Conservation (phyloP, 202 grass and related monocot species). For the Musa balbisiana region DNA sequence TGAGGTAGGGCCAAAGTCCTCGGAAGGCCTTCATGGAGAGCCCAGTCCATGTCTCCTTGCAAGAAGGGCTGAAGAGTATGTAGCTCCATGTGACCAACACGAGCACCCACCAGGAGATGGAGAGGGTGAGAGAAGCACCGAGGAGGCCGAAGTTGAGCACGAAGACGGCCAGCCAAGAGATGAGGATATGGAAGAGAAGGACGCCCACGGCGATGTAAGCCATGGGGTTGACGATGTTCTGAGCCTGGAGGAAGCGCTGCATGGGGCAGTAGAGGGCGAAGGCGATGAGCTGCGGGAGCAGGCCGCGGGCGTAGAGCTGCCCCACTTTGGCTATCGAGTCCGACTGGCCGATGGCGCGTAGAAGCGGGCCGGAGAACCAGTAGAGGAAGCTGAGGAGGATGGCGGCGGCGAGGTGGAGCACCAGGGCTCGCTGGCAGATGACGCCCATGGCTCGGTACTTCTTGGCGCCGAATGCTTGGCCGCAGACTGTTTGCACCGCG, state of each 20-base stretch:
- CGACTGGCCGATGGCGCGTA: constrained; percentile 22
- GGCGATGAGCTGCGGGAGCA: constrained; percentile 24
- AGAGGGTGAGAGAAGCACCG: constrained; percentile 18
- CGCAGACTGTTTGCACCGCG: constrained; percentile 35
- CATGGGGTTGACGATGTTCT: constrained; percentile 34
- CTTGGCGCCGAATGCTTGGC: constrained; percentile 35
- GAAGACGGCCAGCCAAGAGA: constrained; percentile 24
- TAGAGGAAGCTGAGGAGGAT: constrained; percentile 17
- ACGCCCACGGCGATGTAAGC: constrained; percentile 18
- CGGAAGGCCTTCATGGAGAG: constrained; percentile 25
- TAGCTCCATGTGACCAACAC: constrained; percentile 6
- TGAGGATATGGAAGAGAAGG: constrained; percentile 21
- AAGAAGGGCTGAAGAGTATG: constrained; percentile 23
- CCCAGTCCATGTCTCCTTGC: constrained; percentile 25
- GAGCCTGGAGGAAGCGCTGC: constrained; percentile 35
- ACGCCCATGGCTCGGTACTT: constrained; percentile 25
- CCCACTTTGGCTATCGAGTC: constrained; percentile 7
- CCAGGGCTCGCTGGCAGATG: constrained; percentile 20
- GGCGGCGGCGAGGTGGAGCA: constrained; percentile 29
- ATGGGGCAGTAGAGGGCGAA: constrained; percentile 23
- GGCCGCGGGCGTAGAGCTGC: constrained; percentile 23
- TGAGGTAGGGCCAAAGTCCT: constrained; percentile 25
- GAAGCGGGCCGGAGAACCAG: constrained; percentile 26
- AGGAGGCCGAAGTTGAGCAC: constrained; percentile 23
- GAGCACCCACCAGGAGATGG: constrained; percentile 26